These are phyloP conservation scores for Teratosphaeria zuluensis DNA, from an alignment of 2,329 filamentous ascomycete species.

Conservation along the genomic window DNA sequence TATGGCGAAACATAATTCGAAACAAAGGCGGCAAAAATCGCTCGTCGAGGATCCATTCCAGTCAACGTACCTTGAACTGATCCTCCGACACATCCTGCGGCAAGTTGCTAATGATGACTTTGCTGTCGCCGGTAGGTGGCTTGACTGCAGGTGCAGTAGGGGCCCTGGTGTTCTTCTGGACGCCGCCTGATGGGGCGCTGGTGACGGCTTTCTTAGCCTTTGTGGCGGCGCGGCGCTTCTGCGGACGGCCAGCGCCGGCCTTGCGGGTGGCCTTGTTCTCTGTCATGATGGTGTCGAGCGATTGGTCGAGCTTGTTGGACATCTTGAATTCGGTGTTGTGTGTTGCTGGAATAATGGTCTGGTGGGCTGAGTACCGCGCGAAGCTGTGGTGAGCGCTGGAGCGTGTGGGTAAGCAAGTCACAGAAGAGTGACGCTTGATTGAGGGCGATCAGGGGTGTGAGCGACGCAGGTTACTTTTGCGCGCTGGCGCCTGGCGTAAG, in stretches of 20 bases:
- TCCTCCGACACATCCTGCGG: constrained; percentile 91
- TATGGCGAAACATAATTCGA: not conserved
- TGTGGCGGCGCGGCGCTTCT: constrained; percentile 33
- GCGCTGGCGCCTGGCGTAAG: not conserved
- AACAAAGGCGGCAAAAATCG: constrained; percentile 5
- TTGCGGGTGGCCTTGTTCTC: constrained; percentile 43
- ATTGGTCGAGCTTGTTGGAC: constrained; percentile 93
- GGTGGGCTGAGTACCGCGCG: not conserved
- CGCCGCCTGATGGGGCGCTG: constrained; percentile 68
- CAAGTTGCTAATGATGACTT: constrained; percentile 98
- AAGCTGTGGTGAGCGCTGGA: not conserved
- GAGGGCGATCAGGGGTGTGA: not conserved
- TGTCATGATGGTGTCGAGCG: constrained; percentile 93
- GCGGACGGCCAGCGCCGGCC: constrained; percentile 33
- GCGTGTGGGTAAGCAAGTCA: not conserved
- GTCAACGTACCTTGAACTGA: constrained; percentile 99
- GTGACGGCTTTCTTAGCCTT: constrained; percentile 39
- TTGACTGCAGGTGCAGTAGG: constrained; percentile 49
- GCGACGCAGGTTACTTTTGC: not conserved
- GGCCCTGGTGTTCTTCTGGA: constrained; percentile 61
- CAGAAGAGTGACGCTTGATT: not conserved
- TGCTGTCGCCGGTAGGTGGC: constrained; percentile 63
- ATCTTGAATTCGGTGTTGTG: constrained; percentile 41
- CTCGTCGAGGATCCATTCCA: constrained; percentile 40
- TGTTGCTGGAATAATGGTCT: not conserved